phyloP scores from a whole-genome alignment of 352 stramenopile species.

The Pseudoperonospora humuli region DNA sequence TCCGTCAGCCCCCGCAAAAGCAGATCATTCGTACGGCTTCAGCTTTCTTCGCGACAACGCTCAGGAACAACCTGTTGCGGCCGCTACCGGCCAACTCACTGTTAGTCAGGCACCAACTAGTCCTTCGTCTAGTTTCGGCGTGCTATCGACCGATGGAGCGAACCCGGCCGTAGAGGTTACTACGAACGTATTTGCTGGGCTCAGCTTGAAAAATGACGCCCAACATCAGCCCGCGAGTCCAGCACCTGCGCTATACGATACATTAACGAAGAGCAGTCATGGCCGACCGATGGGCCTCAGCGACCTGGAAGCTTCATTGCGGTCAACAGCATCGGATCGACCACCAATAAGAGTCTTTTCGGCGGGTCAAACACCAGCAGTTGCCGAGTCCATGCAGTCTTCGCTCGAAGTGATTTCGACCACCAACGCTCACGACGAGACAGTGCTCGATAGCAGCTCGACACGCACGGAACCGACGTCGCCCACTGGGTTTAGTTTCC shows the following conservation, averaged over 20 bases:
- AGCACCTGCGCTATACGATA: constrained; percentile 22
- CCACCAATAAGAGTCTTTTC: constrained; percentile 1
- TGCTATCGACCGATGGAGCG: constrained; percentile 16
- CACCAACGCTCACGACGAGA: constrained; percentile 8
- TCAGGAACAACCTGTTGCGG: constrained; percentile 7
- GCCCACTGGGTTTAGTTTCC: constrained; percentile 54
- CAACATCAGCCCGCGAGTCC: constrained; percentile 6
- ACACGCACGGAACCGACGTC: constrained; percentile 33
- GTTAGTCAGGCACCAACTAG: constrained; percentile 20
- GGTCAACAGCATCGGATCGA: constrained; percentile 20
- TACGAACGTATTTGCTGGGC: constrained; percentile 46
- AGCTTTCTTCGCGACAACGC: constrained; percentile 32
- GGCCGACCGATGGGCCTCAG: constrained; percentile 39
- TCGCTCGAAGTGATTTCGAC: constrained; percentile 51
- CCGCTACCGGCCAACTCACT: constrained; percentile 5
- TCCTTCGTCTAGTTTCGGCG: constrained; percentile 34
- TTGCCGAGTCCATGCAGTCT: constrained; percentile 25
- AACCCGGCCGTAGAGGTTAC: constrained; percentile 9
- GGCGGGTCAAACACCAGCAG: neutral
- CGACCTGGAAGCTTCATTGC: constrained; percentile 31
- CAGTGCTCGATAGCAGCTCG: constrained; percentile 23
- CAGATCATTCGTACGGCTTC: constrained; percentile 35
- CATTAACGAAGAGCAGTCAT: constrained; percentile 32
- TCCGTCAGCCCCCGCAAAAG: constrained; percentile 13
- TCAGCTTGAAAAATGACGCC: constrained; percentile 32